Base-by-base conservation (phyloP, 2,329 filamentous ascomycete species). In the Botrytis sinoallii region DNA sequence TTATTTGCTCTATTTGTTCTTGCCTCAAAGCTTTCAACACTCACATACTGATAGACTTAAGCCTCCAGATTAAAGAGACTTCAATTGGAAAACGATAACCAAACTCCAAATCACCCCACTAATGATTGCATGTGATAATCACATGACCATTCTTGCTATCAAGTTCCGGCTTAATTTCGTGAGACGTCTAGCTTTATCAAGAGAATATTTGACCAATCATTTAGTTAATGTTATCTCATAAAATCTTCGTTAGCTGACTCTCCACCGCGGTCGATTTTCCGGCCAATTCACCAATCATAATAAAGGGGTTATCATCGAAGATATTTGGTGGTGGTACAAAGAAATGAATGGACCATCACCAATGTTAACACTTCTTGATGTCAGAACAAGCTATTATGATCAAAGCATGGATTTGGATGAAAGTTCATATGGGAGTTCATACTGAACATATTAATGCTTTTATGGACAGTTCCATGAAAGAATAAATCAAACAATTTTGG, bases 211-310 rank as follows among this genome's bases (percentile, higher is more conserved):
- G 44, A 42, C 65, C 35, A 68, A 68, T 68, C 25, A 59, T 42
- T 32, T 69, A 38, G 40, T 69, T 32, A 32, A 57, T 69, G 38
- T 42, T 57, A 69, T 59, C 48, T 57, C 48, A 69, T 42, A 42
- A 57, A 32, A 69, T 42, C 38, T 57, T 69, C 35, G 18, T 29
- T 69, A 42, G 35, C n/a, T 25, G 18, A 20, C 66, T 46, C 71
- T 71, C 74, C 71, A 75, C 74, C 63, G 73, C 75, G 71, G 65
- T 69, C 42, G 35, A 60, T 48, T 59, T 77, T 76, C 75, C 75
- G 75, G 75, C 75, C 75, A 76, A 75, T 71, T 70, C 35, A 61
- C 75, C 75, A 76, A 75, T 75, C 52, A 73, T 40, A 74, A 42
- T 25, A 66, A 55, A 61, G 71, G 61, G 68, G 71, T 40, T 68